Conservation (phyloP, 495 filamentous ascomycete species). For the Aspergillus ostianus region DNA sequence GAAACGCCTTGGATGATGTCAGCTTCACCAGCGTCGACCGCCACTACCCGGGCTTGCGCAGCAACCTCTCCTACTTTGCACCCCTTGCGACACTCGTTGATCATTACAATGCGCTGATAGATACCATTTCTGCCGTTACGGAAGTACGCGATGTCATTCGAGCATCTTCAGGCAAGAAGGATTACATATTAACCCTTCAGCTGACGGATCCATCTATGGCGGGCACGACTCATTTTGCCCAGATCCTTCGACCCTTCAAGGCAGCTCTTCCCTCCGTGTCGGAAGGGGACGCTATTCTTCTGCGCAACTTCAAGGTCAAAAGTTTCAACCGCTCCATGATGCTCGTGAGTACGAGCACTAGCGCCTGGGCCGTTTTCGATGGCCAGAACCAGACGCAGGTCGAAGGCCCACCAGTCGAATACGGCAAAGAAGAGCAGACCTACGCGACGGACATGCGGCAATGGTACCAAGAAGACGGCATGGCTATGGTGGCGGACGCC, state of each 20-base stretch:
- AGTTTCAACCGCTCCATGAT: constrained; percentile 44
- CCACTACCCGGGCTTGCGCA: constrained; percentile 53
- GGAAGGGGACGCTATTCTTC: constrained; percentile 72
- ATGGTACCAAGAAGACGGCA: constrained; percentile 38
- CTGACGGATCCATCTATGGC: constrained; percentile 65
- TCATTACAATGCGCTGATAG: constrained; percentile 53
- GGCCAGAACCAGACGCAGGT: constrained; percentile 45
- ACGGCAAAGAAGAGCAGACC: constrained; percentile 54
- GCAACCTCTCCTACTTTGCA: constrained; percentile 64
- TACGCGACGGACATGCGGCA: constrained; percentile 54
- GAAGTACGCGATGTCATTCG: constrained; percentile 54
- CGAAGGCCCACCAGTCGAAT: constrained; percentile 65
- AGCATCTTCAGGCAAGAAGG: constrained; percentile 63
- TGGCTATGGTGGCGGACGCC: constrained; percentile 37
- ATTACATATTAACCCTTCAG: constrained; percentile 67
- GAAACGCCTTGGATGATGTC: constrained; percentile 9
- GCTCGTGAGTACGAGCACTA: constrained; percentile 48
- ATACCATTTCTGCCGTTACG: constrained; percentile 68
- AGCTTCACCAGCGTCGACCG: constrained; percentile 27
- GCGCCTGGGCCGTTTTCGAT: constrained; percentile 66
- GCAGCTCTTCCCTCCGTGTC: constrained; percentile 65
- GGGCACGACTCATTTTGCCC: constrained; percentile 48
- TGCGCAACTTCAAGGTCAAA: constrained; percentile 70
- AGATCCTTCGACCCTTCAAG: constrained; percentile 73
- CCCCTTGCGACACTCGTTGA: constrained; percentile 61